Percentiles rank a stretch among this genome's conserved stretches.
Evolutionary conservation across 495 filamentous ascomycete genomes (phyloP).

Genomic region (Xylaria curta): DNA sequence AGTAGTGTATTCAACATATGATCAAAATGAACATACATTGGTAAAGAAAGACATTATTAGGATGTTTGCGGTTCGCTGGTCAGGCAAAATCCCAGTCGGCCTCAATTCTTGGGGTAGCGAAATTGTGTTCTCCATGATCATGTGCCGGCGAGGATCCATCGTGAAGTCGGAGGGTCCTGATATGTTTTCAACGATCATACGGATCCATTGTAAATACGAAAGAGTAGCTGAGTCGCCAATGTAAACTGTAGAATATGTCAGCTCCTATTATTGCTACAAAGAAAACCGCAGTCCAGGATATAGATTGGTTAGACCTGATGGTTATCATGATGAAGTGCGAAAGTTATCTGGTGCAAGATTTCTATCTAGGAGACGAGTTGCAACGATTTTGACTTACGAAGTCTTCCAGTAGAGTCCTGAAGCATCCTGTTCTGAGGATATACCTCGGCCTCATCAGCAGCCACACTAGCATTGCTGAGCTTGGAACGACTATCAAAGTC

Average conservation of each 20-base stretch:
- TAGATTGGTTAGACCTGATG: neutral
- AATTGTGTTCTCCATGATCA: slow-evolving; percentile 68
- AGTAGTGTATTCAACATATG: slow-evolving; percentile 18
- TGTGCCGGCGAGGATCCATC: slow-evolving; percentile 70
- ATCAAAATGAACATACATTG: slow-evolving; percentile 53
- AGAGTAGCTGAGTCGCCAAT: slow-evolving; percentile 76
- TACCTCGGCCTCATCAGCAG: slow-evolving; percentile 64
- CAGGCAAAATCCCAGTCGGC: slow-evolving; percentile 59
- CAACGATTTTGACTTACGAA: slow-evolving; percentile 51
- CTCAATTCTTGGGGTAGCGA: slow-evolving; percentile 52
- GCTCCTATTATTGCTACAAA: neutral
- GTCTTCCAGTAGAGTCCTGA: slow-evolving; percentile 61
- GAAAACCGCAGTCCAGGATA: neutral
- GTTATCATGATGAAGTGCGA: neutral
- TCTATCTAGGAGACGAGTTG: neutral
- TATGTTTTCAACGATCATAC: slow-evolving; percentile 72
- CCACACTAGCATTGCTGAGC: slow-evolving; percentile 51
- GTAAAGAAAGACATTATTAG: slow-evolving; percentile 66
- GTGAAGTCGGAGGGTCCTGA: slow-evolving; percentile 72
- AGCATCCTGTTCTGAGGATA: slow-evolving; percentile 65
- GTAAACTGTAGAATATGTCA: slow-evolving; percentile 54
- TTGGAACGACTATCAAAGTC: slow-evolving; percentile 62
- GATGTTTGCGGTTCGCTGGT: slow-evolving; percentile 59
- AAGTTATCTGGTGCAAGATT: neutral
- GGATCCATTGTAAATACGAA: slow-evolving; percentile 73